Base-by-base conservation (phyloP, 2,329 filamentous ascomycete species). In the Colletotrichum euphorbiae region DNA sequence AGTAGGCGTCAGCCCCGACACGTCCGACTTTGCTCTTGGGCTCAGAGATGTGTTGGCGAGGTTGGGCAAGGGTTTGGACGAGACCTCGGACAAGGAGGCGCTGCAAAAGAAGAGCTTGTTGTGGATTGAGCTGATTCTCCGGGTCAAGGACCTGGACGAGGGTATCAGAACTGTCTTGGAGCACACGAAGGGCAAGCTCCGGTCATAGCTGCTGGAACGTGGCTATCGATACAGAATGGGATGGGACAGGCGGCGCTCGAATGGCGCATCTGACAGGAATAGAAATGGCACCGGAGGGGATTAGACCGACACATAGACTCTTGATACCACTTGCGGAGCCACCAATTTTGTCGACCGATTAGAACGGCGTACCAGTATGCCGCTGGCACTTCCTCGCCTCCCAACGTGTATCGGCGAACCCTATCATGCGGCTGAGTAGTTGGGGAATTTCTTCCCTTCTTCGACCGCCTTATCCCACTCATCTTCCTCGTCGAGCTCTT, bases 1-100 rank as follows among this genome's bases (percentile, higher is more conserved):
- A 2, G 81, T 92, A 56, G 90, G 90, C 19, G 78, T 94, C 15
- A 84, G 86, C 28, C 77, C 86, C 5, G 81, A 83, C 38, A 91
- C 91, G 3, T 83, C 90, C 7, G 87, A 89, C 4, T 97, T 97
- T 78, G 92, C 94, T 6, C 82, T 84, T 46, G 91, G 89, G 54
- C 80, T 98, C 69, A 87, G 89, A 56, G 84, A 87, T 67, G 86
- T 89, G 7, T 82, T 98, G 59, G 82, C 84, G 1, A 82, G 85
- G 51, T 78, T 98, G 70, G 90, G 86, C 74, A 82, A 77, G 21
- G 80, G 80, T 4, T 67, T 85, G 62, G 78, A 80, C 33, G 78
- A 75, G 12, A 84, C 82, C 2, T 80, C 80, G 19, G 81, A 89
- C 72, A 83, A 78, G 74, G 70, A 73, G 11, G 78, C 73, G 52